phyloP scores from a whole-genome alignment of 139 green algal species.

The Ostreobium quekettii region DNA sequence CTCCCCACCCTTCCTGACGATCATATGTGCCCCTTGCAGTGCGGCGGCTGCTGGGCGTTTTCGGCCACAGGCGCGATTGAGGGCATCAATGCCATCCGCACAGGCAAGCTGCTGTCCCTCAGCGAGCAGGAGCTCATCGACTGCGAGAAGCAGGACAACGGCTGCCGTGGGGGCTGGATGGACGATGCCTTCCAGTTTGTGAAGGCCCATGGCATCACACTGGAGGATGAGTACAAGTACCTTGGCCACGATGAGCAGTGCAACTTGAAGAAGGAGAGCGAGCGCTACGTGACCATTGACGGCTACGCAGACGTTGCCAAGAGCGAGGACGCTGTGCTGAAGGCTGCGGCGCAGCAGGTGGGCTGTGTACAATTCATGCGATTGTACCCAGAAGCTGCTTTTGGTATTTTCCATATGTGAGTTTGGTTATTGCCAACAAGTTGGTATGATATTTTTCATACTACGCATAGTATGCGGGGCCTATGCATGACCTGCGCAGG shows the following conservation, averaged over 20 bases:
- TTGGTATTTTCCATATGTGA: too few species aligned
- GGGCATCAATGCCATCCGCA: conserved; percentile 80
- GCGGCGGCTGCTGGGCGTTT: conserved; percentile 95
- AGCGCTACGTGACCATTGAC: conserved; percentile 56
- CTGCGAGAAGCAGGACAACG: conserved; percentile 57
- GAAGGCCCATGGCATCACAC: conserved; percentile 73
- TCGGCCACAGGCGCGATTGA: conserved; percentile 84
- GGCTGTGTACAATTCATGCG: too few species aligned
- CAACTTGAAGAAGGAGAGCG: conserved; percentile 37
- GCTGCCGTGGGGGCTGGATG: conserved; percentile 46
- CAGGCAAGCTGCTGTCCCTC: conserved; percentile 67
- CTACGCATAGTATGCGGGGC: too few species aligned
- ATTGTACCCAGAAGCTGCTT: too few species aligned
- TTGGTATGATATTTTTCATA: too few species aligned
- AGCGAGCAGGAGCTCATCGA: conserved; percentile 94
- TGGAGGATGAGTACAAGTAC: conserved; percentile 77
- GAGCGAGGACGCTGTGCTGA: conserved; percentile 50
- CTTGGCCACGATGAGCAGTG: conserved; percentile 38
- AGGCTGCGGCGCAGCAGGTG: conserved; percentile 23
- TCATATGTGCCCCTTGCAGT: too few species aligned
- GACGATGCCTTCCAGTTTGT: conserved; percentile 46
- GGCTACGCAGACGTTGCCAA: background rate
- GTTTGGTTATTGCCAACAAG: too few species aligned
- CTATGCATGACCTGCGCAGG: too few species aligned
- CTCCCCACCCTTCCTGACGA: too few species aligned